These are phyloP conservation scores for Hamamelis virginiana DNA, from an alignment of 164 flowering plant genomes.

Conservation along the genomic window DNA sequence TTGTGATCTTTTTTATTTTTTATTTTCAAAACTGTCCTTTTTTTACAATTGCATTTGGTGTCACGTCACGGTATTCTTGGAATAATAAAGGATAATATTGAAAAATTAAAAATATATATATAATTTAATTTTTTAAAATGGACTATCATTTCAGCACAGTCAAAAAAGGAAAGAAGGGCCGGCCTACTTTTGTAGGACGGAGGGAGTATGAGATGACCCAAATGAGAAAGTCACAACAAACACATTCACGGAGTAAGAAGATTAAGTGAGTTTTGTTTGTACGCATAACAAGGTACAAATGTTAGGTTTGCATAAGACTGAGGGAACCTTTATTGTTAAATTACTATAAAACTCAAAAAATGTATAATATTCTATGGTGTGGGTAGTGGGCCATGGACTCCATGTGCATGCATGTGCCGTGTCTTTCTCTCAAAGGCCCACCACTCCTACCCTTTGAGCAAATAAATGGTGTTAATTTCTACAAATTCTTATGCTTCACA, in stretches of 20 bases:
- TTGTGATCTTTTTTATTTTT: too few relatives aligned
- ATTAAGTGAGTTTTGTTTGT: slow-evolving; percentile 18
- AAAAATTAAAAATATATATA: too few relatives aligned
- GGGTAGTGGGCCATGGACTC: slow-evolving; percentile 44
- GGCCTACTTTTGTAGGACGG: too few relatives aligned
- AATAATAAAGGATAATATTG: too few relatives aligned
- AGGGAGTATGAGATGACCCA: too few relatives aligned
- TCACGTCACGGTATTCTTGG: too few relatives aligned
- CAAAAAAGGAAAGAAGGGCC: too few relatives aligned
- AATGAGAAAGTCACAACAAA: too few relatives aligned
- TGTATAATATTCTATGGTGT: slow-evolving; percentile 26
- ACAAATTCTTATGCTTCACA: slow-evolving; percentile 28
- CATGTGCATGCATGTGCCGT: slow-evolving; percentile 85
- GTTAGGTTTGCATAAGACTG: slow-evolving; percentile 28
- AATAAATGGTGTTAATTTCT: slow-evolving; percentile 35
- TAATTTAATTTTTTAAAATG: too few relatives aligned
- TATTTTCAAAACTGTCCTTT: too few relatives aligned
- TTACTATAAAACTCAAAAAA: neutral
- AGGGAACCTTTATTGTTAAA: slow-evolving; percentile 9
- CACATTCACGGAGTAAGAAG: neutral
- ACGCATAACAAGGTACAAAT: slow-evolving; percentile 20
- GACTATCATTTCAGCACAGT: too few relatives aligned
- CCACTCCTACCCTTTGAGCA: slow-evolving; percentile 37
- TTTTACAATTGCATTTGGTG: too few relatives aligned
- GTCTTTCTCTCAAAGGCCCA: slow-evolving; percentile 55